These are phyloP conservation scores for Xylogone sp. DNA, from an alignment of 2,329 filamentous ascomycete genomes.

Conservation along the genomic window DNA sequence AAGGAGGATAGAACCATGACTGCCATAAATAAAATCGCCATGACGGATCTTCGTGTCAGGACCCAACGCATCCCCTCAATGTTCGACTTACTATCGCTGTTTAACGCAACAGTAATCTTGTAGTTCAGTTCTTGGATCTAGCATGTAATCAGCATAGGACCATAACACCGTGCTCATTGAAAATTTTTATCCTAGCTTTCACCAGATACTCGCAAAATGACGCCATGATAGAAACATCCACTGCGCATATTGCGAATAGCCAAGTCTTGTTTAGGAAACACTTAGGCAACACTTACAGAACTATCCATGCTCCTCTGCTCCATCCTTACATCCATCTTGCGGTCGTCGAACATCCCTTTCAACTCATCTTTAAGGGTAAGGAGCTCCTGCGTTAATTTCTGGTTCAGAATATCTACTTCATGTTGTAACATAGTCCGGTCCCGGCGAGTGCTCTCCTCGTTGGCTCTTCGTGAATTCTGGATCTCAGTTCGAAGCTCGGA, in stretches of 20 bases:
- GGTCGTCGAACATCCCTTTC: slow-evolving; percentile 94
- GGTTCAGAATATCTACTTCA: slow-evolving; percentile 88
- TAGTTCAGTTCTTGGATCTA: slow-evolving; percentile 93
- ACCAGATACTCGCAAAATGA: no score
- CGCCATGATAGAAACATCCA: no score
- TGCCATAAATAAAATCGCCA: slow-evolving; percentile 65
- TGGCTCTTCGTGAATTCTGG: slow-evolving; percentile 68
- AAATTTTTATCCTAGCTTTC: no score
- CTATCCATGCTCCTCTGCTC: slow-evolving; percentile 84
- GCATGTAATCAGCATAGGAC: not conserved
- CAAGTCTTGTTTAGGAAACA: no score
- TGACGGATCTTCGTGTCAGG: slow-evolving; percentile 58
- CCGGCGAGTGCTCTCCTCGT: slow-evolving; percentile 77
- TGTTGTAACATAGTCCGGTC: slow-evolving; percentile 86
- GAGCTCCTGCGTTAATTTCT: slow-evolving; percentile 81
- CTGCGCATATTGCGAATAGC: no score
- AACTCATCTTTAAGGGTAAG: slow-evolving; percentile 80
- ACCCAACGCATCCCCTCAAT: slow-evolving; percentile 93
- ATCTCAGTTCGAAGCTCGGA: slow-evolving; percentile 88
- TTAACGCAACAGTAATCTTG: slow-evolving; percentile 87
- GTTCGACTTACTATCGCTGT: slow-evolving; percentile 86
- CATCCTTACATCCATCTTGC: slow-evolving; percentile 86
- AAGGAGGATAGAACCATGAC: slow-evolving; percentile 56
- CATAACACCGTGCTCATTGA: not conserved
- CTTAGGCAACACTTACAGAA: slow-evolving; percentile 48